Percentiles rank a stretch among this genome's conserved stretches.
Conservation (phyloP, 202 grass and related monocot species). For the Zoysia matrella region DNA sequence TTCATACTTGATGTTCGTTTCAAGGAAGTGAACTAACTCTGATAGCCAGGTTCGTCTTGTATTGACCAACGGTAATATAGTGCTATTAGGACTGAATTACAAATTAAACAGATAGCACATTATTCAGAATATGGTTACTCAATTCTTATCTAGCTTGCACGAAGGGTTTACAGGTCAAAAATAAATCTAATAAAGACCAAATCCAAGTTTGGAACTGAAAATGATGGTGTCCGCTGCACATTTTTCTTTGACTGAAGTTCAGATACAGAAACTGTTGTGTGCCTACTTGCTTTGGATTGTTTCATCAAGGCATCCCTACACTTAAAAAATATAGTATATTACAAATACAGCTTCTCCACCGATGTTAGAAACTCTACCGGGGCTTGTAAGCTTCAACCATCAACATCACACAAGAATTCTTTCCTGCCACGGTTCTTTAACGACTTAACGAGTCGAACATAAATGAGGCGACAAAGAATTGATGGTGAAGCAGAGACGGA, state of each 20-base stretch:
- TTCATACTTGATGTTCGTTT: background rate
- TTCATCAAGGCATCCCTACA: no score
- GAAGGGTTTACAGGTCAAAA: background rate
- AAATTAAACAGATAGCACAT: background rate
- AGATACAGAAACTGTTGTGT: background rate
- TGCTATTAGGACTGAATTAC: background rate
- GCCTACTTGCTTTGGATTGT: background rate
- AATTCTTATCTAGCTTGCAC: background rate
- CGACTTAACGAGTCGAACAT: background rate
- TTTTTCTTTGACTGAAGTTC: background rate
- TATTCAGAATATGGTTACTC: background rate
- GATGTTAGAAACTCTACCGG: background rate
- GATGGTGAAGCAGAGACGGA: conserved; percentile 9
- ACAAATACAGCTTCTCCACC: background rate
- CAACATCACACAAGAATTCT: background rate
- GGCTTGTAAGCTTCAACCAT: background rate
- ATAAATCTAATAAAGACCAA: background rate
- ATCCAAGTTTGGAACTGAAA: background rate
- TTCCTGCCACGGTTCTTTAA: background rate
- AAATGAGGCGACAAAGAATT: background rate
- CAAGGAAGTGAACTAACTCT: background rate
- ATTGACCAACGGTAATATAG: background rate
- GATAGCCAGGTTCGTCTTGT: background rate
- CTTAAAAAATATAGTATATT: background rate
- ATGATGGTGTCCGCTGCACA: background rate